Conservation (phyloP, 2,329 filamentous ascomycete genomes). For the Colletotrichum spinosum region DNA sequence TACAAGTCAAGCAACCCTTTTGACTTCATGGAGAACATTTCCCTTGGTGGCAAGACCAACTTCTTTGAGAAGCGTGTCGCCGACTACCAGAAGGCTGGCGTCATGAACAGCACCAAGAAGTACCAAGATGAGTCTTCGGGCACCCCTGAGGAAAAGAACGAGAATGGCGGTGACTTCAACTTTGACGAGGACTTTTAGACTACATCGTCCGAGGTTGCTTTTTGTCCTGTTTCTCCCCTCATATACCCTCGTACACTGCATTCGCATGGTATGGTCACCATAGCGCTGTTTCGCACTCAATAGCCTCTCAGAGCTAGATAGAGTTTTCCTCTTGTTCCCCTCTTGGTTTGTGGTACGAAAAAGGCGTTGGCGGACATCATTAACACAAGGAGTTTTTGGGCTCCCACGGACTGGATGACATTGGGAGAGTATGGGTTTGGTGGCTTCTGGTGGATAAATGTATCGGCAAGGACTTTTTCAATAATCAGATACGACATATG, state of each 20-base stretch:
- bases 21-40: slow-evolving; percentile 99
- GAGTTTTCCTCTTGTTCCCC: slow-evolving; percentile 3
- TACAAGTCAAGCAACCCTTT: slow-evolving; percentile 97
- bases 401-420: slow-evolving; percentile 31
- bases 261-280: slow-evolving; percentile 38
- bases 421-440: slow-evolving; percentile 34
- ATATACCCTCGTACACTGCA: slow-evolving; percentile 40
- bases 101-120: slow-evolving; percentile 93
- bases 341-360: no score
- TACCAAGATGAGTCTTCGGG: slow-evolving; percentile 56
- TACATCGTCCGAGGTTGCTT: slow-evolving; percentile 36
- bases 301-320: slow-evolving; percentile 6
- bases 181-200: slow-evolving; percentile 97
- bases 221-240: slow-evolving; percentile 35
- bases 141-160: slow-evolving; percentile 62
- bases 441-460: slow-evolving; percentile 37
- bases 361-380: background rate
- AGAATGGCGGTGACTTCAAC: slow-evolving; percentile 82
- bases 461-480: slow-evolving; percentile 17
- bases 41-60: slow-evolving; percentile 98
- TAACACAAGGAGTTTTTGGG: slow-evolving; percentile 33
- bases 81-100: slow-evolving; percentile 99
- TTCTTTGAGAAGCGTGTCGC: slow-evolving; percentile 99
- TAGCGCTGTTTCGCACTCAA: slow-evolving; percentile 42
- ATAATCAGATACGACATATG: slow-evolving; percentile 27